Percentiles rank a stretch among this genome's conserved stretches.
Conservation (phyloP, 2,329 filamentous ascomycete genomes). For the Stagonosporopsis tanaceti region DNA sequence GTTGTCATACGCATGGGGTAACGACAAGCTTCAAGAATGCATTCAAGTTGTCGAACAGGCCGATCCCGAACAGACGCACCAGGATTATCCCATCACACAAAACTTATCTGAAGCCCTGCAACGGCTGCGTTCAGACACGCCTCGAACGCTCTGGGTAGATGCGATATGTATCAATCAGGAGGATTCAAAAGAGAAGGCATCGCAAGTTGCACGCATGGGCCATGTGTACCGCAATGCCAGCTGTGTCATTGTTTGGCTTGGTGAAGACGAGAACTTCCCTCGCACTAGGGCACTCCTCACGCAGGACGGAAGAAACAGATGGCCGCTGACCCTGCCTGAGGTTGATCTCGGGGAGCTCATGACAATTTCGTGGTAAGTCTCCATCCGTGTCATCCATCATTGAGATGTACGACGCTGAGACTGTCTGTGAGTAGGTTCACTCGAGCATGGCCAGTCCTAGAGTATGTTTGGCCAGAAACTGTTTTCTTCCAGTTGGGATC, state of each 20-base stretch:
- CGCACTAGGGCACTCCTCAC: slow-evolving; percentile 11
- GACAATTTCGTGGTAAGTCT: slow-evolving; percentile 2
- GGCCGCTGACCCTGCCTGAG: slow-evolving; percentile 17
- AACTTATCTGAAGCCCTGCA: slow-evolving; percentile 11
- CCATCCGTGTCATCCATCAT: not conserved
- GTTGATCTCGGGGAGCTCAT: slow-evolving; percentile 13
- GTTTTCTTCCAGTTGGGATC: slow-evolving; percentile 6
- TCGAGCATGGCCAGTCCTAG: slow-evolving; percentile 15
- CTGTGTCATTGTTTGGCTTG: slow-evolving; percentile 21
- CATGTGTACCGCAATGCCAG: slow-evolving; percentile 19
- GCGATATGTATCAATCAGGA: slow-evolving; percentile 28
- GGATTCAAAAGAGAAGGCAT: slow-evolving; percentile 17
- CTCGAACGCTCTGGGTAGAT: slow-evolving; percentile 23
- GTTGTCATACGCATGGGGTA: slow-evolving; percentile 14
- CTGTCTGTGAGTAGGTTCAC: not conserved
- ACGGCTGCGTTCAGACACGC: slow-evolving; percentile 3
- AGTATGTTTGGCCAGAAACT: slow-evolving; percentile 8
- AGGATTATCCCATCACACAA: slow-evolving; percentile 2
- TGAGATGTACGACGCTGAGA: not conserved
- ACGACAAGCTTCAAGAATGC: not conserved
- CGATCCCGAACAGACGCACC: not conserved
- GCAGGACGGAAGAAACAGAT: slow-evolving; percentile 16
- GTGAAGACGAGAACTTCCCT: slow-evolving; percentile 14
- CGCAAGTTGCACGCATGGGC: slow-evolving; percentile 23
- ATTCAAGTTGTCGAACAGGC: not conserved